Evolutionary conservation across 306 rosid genomes (phyloP).

Genomic region (Coriaria nepalensis): DNA sequence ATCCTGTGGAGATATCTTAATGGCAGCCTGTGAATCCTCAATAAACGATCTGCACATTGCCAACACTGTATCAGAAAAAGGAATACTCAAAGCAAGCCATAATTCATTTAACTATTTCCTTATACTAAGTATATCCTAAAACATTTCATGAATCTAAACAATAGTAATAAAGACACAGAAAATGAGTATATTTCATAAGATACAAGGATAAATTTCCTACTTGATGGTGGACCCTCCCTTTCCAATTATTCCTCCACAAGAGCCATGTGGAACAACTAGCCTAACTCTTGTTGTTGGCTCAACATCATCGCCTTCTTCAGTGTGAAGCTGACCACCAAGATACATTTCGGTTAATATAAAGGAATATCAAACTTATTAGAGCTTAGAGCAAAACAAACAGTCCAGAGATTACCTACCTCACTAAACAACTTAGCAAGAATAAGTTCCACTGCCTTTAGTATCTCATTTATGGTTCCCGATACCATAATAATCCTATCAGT

Average conservation of each 20-base stretch:
- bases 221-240: constrained; percentile 97
- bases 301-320: constrained; percentile 70
- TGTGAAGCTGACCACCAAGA: constrained; percentile 42
- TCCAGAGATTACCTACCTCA: constrained; percentile 78
- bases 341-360: constrained; percentile 13
- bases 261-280: constrained; percentile 88
- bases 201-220: constrained; percentile 30
- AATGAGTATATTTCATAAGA: not conserved
- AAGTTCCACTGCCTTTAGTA: constrained; percentile 77
- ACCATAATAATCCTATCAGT: constrained; percentile 96
- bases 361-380: not conserved
- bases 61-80: constrained; percentile 5
- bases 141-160: constrained; percentile 6
- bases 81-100: not conserved
- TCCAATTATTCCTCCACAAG: constrained; percentile 99
- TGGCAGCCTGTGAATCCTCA: constrained; percentile 95
- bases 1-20: constrained; percentile 99
- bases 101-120: too few relatives aligned
- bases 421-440: constrained; percentile 77
- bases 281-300: constrained; percentile 84
- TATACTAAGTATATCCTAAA: not conserved
- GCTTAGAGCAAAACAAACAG: constrained; percentile 5
- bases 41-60: constrained; percentile 69
- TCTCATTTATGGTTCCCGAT: constrained; percentile 73
- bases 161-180: constrained; percentile 2